A percentile compares a stretch with the other conserved stretches of the same genome.
Evolutionary conservation across 164 flowering plant genomes (phyloP).

Genomic region (Pachysandra terminalis): DNA sequence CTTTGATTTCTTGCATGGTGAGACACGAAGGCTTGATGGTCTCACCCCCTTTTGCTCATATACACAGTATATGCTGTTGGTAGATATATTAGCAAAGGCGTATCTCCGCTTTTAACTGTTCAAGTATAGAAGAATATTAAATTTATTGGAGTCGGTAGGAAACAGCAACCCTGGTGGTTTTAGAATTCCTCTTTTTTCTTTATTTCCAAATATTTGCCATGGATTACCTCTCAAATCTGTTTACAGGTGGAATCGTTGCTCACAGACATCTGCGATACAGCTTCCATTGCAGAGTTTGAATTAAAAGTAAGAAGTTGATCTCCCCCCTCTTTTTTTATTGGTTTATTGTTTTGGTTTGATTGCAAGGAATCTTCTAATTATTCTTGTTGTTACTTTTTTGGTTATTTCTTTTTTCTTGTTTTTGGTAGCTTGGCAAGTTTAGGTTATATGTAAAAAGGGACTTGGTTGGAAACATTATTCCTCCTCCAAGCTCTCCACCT

Average conservation of each 20-base stretch:
- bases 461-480: slow-evolving; percentile 29
- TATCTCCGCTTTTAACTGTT: neutral
- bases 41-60: too few species aligned
- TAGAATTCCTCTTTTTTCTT: too few species aligned
- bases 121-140: too few species aligned
- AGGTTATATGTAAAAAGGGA: slow-evolving; percentile 53
- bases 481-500: slow-evolving; percentile 31
- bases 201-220: neutral
- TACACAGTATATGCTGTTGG: too few species aligned
- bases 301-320: slow-evolving; percentile 58
- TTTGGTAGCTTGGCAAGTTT: slow-evolving; percentile 60
- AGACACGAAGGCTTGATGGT: too few species aligned
- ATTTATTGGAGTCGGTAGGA: neutral
- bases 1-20: too few species aligned
- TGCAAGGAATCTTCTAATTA: neutral
- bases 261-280: slow-evolving; percentile 59
- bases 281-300: slow-evolving; percentile 76
- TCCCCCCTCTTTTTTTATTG: too few species aligned
- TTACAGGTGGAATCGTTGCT: slow-evolving; percentile 66
- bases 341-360: neutral
- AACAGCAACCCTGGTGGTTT: neutral
- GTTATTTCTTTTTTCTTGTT: slow-evolving; percentile 8
- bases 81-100: too few species aligned
- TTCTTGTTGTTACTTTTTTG: neutral
- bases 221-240: slow-evolving; percentile 1